A percentile compares a stretch with the other conserved stretches of the same genome.
phyloP scores from a whole-genome alignment of 2,329 filamentous ascomycete genomes.

The Trichocomaceae sp. region DNA sequence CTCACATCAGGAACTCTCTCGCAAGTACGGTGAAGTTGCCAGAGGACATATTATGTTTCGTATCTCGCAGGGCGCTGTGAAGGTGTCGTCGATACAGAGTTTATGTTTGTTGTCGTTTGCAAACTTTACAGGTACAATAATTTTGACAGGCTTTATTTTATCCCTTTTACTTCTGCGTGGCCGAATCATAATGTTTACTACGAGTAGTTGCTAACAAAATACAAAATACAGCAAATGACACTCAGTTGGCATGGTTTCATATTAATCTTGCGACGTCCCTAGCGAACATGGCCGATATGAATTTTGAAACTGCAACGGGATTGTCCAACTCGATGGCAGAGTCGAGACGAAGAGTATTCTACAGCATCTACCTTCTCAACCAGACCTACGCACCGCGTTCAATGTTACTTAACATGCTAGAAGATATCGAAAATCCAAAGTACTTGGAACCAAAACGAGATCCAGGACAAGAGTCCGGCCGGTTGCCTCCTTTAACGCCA shows the following conservation, averaged over 20 bases:
- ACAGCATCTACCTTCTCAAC: slow-evolving; percentile 17
- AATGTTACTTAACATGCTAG: slow-evolving; percentile 18
- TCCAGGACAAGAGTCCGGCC: slow-evolving; percentile 6
- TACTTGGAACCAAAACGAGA: slow-evolving; percentile 16
- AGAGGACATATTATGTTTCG: slow-evolving; percentile 18
- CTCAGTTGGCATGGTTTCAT: slow-evolving; percentile 12
- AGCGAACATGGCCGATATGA: slow-evolving; percentile 7
- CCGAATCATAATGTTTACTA: neutral
- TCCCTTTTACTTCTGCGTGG: neutral
- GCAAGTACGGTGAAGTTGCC: slow-evolving; percentile 15
- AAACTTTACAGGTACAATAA: slow-evolving; percentile 17
- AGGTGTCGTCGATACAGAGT: slow-evolving; percentile 19
- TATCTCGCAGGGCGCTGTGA: slow-evolving; percentile 16
- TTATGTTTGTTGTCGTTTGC: slow-evolving; percentile 19
- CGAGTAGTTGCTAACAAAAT: neutral
- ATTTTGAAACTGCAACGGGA: neutral
- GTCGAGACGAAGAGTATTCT: slow-evolving; percentile 14
- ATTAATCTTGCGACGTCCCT: slow-evolving; percentile 12
- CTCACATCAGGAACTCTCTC: slow-evolving; percentile 10
- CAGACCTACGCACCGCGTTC: slow-evolving; percentile 16
- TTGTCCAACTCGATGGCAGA: neutral
- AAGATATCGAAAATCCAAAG: slow-evolving; percentile 19
- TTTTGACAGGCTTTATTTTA: neutral
- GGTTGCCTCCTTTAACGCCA: slow-evolving; percentile 14
- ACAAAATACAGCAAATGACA: slow-evolving; percentile 8